phyloP scores from a whole-genome alignment of 2,329 filamentous ascomycete species.

The Cordyceps fumosorosea region DNA sequence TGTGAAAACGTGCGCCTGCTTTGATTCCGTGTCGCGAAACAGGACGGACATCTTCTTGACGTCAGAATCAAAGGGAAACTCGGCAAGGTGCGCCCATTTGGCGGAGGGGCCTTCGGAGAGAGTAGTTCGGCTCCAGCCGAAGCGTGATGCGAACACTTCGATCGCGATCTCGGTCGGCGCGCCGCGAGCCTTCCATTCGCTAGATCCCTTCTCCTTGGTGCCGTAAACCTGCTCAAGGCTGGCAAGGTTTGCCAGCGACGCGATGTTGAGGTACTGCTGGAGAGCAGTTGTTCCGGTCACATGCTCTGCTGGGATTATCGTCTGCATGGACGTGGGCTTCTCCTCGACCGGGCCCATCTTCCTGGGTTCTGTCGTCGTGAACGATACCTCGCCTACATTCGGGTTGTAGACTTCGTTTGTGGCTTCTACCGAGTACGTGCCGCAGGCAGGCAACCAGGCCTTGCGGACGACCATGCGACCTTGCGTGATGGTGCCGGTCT shows the following conservation, averaged over 20 bases:
- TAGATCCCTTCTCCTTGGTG: slow-evolving; percentile 19
- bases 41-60: slow-evolving; percentile 55
- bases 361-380: slow-evolving; percentile 16
- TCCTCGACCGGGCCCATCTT: slow-evolving; percentile 6
- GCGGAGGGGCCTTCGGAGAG: slow-evolving; percentile 19
- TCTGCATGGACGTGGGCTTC: slow-evolving; percentile 12
- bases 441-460: slow-evolving; percentile 26
- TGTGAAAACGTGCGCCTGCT: slow-evolving; percentile 41
- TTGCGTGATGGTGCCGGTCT: slow-evolving; percentile 30
- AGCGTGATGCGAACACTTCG: slow-evolving; percentile 50
- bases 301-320: slow-evolving; percentile 32
- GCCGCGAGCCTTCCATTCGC: slow-evolving; percentile 37
- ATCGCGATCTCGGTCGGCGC: slow-evolving; percentile 52
- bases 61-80: slow-evolving; percentile 52
- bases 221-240: slow-evolving; percentile 42
- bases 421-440: slow-evolving; percentile 27
- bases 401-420: slow-evolving; percentile 26
- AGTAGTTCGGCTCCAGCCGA: slow-evolving; percentile 34
- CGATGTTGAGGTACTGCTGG: slow-evolving; percentile 48
- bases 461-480: slow-evolving; percentile 24
- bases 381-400: slow-evolving; percentile 19
- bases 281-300: slow-evolving; percentile 30
- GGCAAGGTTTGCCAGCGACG: slow-evolving; percentile 55
- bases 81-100: slow-evolving; percentile 36
- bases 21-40: slow-evolving; percentile 28